Conservation (phyloP, 176 grass and related monocot genomes). For the Hyparrhenia diplandra region DNA sequence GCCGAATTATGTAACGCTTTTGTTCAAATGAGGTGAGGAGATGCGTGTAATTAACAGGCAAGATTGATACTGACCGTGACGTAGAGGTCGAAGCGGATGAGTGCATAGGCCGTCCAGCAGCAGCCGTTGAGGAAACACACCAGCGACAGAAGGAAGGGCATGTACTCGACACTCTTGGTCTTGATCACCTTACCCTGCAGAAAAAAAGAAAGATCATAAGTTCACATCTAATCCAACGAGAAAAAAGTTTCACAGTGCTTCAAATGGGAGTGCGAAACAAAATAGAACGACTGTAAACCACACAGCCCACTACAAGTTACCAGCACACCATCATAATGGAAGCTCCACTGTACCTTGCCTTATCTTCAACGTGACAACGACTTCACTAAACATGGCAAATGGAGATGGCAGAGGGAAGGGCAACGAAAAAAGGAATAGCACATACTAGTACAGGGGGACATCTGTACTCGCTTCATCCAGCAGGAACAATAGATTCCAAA, state of each 20-base stretch:
- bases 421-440: not conserved
- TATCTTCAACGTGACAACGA: not conserved
- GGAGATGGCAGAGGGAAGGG: not conserved
- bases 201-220: not conserved
- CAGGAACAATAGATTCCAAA: not conserved
- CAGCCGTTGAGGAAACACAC: slow-evolving; percentile 50
- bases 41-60: not conserved
- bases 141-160: slow-evolving; percentile 67
- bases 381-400: not conserved
- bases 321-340: too few species aligned
- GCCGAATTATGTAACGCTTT: not conserved
- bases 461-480: not conserved
- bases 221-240: not conserved
- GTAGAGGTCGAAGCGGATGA: slow-evolving; percentile 73
- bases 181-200: slow-evolving; percentile 53
- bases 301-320: too few species aligned
- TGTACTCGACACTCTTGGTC: slow-evolving; percentile 69
- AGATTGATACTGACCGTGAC: slow-evolving; percentile 27
- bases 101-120: slow-evolving; percentile 71
- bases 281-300: not conserved
- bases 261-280: not conserved
- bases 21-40: not conserved
- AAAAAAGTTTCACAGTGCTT: not conserved
- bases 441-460: not conserved
- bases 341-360: not conserved